These are phyloP conservation scores for Mollisiaceae sp. DNA, from an alignment of 2,329 filamentous ascomycete species.

Conservation along the genomic window DNA sequence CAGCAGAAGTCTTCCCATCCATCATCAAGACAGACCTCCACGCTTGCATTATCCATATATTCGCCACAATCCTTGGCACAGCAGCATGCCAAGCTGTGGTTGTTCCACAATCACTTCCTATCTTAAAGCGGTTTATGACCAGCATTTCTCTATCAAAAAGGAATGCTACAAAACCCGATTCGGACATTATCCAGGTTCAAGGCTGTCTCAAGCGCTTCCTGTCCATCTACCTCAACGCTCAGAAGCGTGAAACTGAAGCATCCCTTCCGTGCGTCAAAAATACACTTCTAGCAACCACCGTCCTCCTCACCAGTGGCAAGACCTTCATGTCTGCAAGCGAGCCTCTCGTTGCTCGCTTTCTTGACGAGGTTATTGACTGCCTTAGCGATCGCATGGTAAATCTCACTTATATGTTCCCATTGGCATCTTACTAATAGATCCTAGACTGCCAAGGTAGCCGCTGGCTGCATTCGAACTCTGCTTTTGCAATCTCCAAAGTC, in stretches of 20 bases:
- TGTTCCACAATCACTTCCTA: constrained; percentile 87
- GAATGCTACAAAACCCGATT: constrained; percentile 45
- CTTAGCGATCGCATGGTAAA: constrained; percentile 74
- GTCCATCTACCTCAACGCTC: constrained; percentile 75
- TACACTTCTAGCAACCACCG: constrained; percentile 83
- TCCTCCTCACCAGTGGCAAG: constrained; percentile 82
- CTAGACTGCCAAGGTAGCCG: constrained; percentile 84
- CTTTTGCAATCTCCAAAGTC: constrained; percentile 69
- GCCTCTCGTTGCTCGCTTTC: constrained; percentile 72
- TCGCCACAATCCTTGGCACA: constrained; percentile 88
- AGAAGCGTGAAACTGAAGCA: constrained; percentile 74
- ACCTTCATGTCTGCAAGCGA: constrained; percentile 77
- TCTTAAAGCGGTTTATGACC: constrained; percentile 87
- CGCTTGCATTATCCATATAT: constrained; percentile 96
- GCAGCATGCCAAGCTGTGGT: constrained; percentile 86
- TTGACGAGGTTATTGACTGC: constrained; percentile 85
- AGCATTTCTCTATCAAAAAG: constrained; percentile 65
- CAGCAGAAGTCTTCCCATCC: constrained; percentile 91
- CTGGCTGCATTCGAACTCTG: constrained; percentile 86
- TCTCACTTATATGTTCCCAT: constrained; percentile 10
- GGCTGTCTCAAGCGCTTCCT: constrained; percentile 84
- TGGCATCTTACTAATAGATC: constrained; percentile 25
- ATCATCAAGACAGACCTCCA: constrained; percentile 97
- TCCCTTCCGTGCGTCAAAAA: constrained; percentile 93
- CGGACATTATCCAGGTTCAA: constrained; percentile 64